Conservation (phyloP, 2,329 filamentous ascomycete genomes). For the Metarhizium rileyi region DNA sequence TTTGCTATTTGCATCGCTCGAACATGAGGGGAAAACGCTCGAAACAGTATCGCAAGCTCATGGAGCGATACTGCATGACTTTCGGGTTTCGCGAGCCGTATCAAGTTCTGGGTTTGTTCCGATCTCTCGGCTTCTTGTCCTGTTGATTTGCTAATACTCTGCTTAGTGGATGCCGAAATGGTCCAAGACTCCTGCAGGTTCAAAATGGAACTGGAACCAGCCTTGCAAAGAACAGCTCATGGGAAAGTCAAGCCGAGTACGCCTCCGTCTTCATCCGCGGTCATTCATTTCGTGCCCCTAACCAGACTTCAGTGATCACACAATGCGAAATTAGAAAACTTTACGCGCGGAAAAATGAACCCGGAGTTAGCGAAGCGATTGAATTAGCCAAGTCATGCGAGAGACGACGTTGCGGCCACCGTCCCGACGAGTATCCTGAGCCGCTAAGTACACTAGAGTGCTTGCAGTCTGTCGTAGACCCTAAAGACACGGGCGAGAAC, state of each 20-base stretch:
- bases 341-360: constrained; percentile 51
- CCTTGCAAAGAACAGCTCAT: constrained; percentile 73
- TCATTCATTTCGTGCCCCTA: constrained; percentile 8
- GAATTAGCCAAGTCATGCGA: constrained; percentile 66
- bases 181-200: constrained; percentile 71
- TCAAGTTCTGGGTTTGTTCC: constrained; percentile 61
- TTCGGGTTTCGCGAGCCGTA: constrained; percentile 93
- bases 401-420: constrained; percentile 68
- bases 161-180: constrained; percentile 69
- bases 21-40: constrained; percentile 42
- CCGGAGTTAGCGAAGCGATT: constrained; percentile 51
- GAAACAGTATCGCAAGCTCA: constrained; percentile 65
- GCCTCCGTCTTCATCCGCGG: constrained; percentile 14
- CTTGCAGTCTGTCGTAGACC: constrained; percentile 64
- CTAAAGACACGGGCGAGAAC: constrained; percentile 61
- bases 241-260: constrained; percentile 74
- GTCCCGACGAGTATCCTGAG: constrained; percentile 59
- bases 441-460: constrained; percentile 64
- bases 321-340: constrained; percentile 74
- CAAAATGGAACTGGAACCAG: constrained; percentile 78
- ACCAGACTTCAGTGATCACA: constrained; percentile 53
- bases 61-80: constrained; percentile 79
- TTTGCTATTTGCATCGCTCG: neutral
- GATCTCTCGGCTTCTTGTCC: neutral
- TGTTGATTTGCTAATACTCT: constrained; percentile 7